Conservation (phyloP, 495 filamentous ascomycete genomes). For the Podospora australis region DNA sequence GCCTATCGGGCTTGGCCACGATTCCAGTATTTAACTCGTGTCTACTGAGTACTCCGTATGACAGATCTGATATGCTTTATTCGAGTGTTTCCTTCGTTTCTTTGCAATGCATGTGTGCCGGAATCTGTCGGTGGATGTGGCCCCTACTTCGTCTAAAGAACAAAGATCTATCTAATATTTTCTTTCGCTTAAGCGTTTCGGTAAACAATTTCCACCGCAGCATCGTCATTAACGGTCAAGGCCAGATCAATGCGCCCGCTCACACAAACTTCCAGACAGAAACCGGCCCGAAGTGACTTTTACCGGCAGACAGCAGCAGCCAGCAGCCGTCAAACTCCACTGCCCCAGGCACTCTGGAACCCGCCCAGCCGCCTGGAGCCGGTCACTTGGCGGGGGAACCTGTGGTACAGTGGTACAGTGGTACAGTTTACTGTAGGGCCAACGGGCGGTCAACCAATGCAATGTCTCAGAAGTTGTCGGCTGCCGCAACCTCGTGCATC, state of each 20-base stretch:
- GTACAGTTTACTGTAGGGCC: background rate
- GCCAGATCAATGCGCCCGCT: too few species aligned
- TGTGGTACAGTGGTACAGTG: background rate
- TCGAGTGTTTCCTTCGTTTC: too few species aligned
- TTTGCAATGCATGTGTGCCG: too few species aligned
- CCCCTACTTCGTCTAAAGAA: too few species aligned
- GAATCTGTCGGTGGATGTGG: too few species aligned
- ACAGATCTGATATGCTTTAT: too few species aligned
- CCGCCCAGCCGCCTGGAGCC: slow-evolving; percentile 3
- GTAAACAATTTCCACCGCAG: background rate
- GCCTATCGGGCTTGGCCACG: too few species aligned
- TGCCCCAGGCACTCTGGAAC: slow-evolving; percentile 6
- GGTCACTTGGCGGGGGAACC: background rate
- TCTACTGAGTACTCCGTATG: too few species aligned
- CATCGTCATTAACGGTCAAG: background rate
- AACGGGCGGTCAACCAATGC: slow-evolving; percentile 6
- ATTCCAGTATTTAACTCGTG: too few species aligned
- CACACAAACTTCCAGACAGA: too few species aligned
- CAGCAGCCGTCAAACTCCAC: background rate
- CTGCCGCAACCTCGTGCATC: slow-evolving; percentile 5
- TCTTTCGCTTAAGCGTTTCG: too few species aligned
- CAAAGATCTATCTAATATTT: too few species aligned
- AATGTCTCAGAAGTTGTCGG: slow-evolving; percentile 5
- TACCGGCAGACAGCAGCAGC: slow-evolving; percentile 7
- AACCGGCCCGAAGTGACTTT: slow-evolving; percentile 2